A percentile compares a stretch with the other conserved stretches of the same genome.
These are phyloP conservation scores for Evernia prunastri DNA, from an alignment of 495 filamentous ascomycete species.

Conservation along the genomic window DNA sequence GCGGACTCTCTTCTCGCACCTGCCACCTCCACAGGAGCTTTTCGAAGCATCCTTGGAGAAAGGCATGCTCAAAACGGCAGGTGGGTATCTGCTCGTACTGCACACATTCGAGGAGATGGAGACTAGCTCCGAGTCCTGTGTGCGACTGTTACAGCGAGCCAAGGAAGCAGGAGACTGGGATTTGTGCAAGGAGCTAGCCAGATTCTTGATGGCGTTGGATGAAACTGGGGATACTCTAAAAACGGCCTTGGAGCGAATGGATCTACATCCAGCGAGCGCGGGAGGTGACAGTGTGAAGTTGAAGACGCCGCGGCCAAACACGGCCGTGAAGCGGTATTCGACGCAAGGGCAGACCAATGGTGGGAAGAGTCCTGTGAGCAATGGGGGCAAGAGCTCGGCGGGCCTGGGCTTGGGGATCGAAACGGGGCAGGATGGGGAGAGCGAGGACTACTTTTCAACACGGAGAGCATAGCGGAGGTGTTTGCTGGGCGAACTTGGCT, in stretches of 20 bases:
- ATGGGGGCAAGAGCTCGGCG: not conserved
- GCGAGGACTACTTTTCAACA: constrained; percentile 15
- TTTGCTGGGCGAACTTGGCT: not conserved
- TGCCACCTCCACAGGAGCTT: constrained; percentile 81
- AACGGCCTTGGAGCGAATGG: constrained; percentile 68
- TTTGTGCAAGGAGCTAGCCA: constrained; percentile 85
- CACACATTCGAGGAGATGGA: constrained; percentile 77
- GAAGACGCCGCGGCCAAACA: constrained; percentile 12
- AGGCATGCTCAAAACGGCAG: constrained; percentile 87
- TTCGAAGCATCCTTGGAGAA: constrained; percentile 86
- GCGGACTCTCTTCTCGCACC: constrained; percentile 83
- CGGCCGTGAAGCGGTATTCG: not conserved
- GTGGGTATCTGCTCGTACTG: constrained; percentile 90
- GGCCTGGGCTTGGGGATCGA: constrained; percentile 5
- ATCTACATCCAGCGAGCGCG: constrained; percentile 21
- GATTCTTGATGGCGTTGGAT: constrained; percentile 91
- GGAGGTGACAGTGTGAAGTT: constrained; percentile 5
- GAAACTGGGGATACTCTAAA: constrained; percentile 74
- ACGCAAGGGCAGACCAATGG: constrained; percentile 4
- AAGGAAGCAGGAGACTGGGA: constrained; percentile 91
- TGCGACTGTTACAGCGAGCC: constrained; percentile 73
- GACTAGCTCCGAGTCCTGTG: constrained; percentile 70
- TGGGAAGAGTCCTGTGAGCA: not conserved
- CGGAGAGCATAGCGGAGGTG: constrained; percentile 3
- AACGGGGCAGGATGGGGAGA: not conserved